A percentile compares a stretch with the other conserved stretches of the same genome.
Evolutionary conservation across 768 basidiomycete genomes (phyloP).

Genomic region (Leccinellum albellum): DNA sequence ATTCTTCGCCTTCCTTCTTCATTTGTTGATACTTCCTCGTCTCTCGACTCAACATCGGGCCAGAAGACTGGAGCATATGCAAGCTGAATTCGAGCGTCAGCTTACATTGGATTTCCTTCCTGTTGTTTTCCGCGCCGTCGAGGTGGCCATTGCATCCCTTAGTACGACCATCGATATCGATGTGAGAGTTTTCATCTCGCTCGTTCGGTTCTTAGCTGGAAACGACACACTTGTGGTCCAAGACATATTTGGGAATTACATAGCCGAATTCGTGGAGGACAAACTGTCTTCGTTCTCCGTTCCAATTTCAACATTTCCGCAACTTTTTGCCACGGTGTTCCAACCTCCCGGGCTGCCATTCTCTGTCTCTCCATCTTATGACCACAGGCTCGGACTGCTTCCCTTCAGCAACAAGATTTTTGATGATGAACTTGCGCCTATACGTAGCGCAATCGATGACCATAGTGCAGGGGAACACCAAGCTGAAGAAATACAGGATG

Average conservation of each 20-base stretch:
- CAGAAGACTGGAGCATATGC: slow-evolving; percentile 26
- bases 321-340: slow-evolving; percentile 16
- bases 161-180: slow-evolving; percentile 45
- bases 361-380: not conserved
- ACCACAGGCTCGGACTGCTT: slow-evolving; percentile 24
- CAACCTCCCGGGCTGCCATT: no score
- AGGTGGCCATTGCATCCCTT: slow-evolving; percentile 20
- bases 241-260: slow-evolving; percentile 29
- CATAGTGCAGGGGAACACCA: slow-evolving; percentile 3
- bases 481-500: slow-evolving; percentile 6
- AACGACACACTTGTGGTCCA: slow-evolving; percentile 17
- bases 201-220: slow-evolving; percentile 38
- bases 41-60: slow-evolving; percentile 42
- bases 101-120: slow-evolving; percentile 42
- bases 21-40: slow-evolving; percentile 35
- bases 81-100: slow-evolving; percentile 25
- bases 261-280: slow-evolving; percentile 18
- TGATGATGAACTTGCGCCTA: slow-evolving; percentile 36
- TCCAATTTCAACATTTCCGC: slow-evolving; percentile 17
- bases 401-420: slow-evolving; percentile 43
- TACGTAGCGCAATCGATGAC: slow-evolving; percentile 21
- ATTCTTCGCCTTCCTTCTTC: slow-evolving; percentile 38
- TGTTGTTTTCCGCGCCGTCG: slow-evolving; percentile 31
- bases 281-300: slow-evolving; percentile 22
- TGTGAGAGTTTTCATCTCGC: slow-evolving; percentile 45